Conservation (phyloP, 768 basidiomycete genomes). For the Neoboletus subvelutipes region DNA sequence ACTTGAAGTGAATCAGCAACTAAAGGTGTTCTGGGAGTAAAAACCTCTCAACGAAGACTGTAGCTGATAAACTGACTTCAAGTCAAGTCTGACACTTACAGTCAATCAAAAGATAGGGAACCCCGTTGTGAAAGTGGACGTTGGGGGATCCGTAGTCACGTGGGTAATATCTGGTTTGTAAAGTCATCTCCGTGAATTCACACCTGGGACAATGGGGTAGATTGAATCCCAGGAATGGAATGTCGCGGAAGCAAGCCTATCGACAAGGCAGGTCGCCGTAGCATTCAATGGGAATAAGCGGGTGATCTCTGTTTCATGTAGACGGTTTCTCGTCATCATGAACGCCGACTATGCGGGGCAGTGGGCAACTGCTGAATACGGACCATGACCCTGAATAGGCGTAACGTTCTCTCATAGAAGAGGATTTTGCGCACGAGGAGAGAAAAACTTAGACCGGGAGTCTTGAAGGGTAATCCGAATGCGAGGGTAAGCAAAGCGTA, state of each 20-base stretch:
- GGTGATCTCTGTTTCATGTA: slow-evolving; percentile 19
- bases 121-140: neutral
- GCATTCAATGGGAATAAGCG: slow-evolving; percentile 20
- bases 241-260: neutral
- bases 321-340: slow-evolving; percentile 10
- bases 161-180: slow-evolving; percentile 3
- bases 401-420: neutral
- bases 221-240: neutral
- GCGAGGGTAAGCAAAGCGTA: neutral
- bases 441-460: neutral
- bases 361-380: neutral
- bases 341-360: slow-evolving; percentile 20
- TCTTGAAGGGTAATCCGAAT: neutral
- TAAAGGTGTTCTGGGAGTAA: neutral
- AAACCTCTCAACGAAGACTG: neutral
- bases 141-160: slow-evolving; percentile 2
- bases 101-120: neutral
- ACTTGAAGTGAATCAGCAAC: neutral
- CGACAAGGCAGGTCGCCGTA: slow-evolving; percentile 5
- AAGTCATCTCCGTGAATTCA: slow-evolving; percentile 28
- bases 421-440: neutral
- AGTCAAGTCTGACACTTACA: neutral
- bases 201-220: neutral
- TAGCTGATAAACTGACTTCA: neutral
- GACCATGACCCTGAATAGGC: neutral